phyloP scores from a whole-genome alignment of 2,329 filamentous ascomycete species.

The Rhexocercosporidium sp. region DNA sequence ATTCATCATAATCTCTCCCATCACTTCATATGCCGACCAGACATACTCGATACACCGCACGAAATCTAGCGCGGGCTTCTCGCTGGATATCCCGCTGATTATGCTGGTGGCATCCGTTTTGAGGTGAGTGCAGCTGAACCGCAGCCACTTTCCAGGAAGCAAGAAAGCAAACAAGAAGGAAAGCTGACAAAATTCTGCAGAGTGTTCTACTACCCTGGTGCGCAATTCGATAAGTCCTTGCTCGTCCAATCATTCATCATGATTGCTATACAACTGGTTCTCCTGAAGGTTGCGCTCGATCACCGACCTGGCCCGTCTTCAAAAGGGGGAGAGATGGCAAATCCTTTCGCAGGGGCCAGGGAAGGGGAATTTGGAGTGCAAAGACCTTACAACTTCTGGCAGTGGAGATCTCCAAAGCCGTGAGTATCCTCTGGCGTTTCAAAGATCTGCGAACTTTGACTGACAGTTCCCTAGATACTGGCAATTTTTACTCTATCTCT shows the following conservation, averaged over 20 bases:
- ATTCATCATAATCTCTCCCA: conserved; percentile 67
- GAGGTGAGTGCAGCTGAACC: conserved; percentile 51
- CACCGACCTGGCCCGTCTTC: conserved; percentile 64
- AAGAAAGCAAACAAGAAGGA: not conserved
- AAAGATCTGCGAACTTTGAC: conserved; percentile 8
- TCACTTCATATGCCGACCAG: conserved; percentile 70
- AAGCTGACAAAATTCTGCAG: conserved; percentile 45
- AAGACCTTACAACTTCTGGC: conserved; percentile 81
- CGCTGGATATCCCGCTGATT: conserved; percentile 72
- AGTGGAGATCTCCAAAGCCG: conserved; percentile 75
- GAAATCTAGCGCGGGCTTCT: conserved; percentile 71
- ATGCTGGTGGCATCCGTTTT: conserved; percentile 73
- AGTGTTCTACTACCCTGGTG: conserved; percentile 73
- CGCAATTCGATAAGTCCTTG: conserved; percentile 66
- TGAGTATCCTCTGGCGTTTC: conserved; percentile 41
- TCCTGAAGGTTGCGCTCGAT: conserved; percentile 72
- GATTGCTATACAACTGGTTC: conserved; percentile 64
- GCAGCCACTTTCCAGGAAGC: not conserved
- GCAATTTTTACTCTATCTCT: conserved; percentile 75
- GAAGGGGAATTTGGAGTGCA: conserved; percentile 46
- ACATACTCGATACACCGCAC: conserved; percentile 67
- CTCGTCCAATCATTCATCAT: conserved; percentile 70
- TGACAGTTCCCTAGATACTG: conserved; percentile 63
- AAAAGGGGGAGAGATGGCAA: conserved; percentile 63
- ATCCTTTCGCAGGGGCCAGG: conserved; percentile 62